Evolutionary conservation across 805 yeast species (phyloP).

Genomic region (Monosporozyma yasuniensis): DNA sequence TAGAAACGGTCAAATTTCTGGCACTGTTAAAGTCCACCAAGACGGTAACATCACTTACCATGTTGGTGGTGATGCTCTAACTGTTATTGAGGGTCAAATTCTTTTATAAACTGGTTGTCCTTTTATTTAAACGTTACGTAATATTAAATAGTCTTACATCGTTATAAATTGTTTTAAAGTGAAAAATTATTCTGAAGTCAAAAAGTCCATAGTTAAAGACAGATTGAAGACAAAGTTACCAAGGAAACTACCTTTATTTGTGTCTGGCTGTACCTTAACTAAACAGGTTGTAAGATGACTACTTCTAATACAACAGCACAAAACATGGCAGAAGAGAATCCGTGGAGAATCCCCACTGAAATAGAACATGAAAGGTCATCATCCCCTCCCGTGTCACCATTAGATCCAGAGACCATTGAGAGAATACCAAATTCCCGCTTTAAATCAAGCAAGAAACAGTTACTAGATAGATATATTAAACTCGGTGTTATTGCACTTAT

Average conservation of each 20-base stretch:
- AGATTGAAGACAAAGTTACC: neutral
- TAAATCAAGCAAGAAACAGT: slow-evolving; percentile 4
- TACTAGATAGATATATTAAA: slow-evolving; percentile 8
- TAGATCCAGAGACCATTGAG: slow-evolving; percentile 8
- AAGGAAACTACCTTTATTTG: no score
- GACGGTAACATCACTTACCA: slow-evolving; percentile 13
- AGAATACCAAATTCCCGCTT: slow-evolving; percentile 13
- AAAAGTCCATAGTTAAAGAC: neutral
- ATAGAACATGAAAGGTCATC: neutral
- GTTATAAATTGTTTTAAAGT: neutral
- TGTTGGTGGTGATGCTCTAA: slow-evolving; percentile 36
- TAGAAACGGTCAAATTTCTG: slow-evolving; percentile 33
- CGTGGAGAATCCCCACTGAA: neutral
- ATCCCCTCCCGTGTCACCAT: neutral
- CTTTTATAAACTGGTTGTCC: neutral
- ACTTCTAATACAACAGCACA: neutral
- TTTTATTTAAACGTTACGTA: neutral
- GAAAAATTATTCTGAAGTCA: neutral
- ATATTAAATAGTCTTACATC: no score
- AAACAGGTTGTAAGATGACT: neutral
- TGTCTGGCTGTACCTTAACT: no score
- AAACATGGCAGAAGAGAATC: slow-evolving; percentile 10
- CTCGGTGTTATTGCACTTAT: slow-evolving; percentile 12
- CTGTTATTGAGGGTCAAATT: slow-evolving; percentile 32
- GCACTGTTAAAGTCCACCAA: slow-evolving; percentile 12